Conservation (phyloP, 139 green algal species). For the Picocystis salinarum region DNA sequence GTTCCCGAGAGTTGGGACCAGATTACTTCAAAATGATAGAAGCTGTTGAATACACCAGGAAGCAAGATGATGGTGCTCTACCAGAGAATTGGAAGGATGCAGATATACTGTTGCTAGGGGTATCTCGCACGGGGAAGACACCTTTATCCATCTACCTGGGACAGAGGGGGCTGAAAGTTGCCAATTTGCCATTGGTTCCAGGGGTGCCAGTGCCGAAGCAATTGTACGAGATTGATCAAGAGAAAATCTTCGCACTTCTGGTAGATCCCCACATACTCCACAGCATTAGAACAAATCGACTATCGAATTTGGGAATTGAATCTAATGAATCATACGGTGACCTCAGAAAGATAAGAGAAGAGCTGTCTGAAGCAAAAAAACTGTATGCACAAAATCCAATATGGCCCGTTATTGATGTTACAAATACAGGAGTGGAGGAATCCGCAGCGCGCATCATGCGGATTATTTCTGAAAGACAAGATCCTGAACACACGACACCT, state of each 20-base stretch:
- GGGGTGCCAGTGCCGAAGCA: slow-evolving; percentile 20
- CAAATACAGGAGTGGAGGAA: slow-evolving; percentile 29
- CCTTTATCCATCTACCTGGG: slow-evolving; percentile 37
- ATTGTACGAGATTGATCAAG: slow-evolving; percentile 15
- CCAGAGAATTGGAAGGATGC: slow-evolving; percentile 22
- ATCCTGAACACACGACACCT: too few species aligned
- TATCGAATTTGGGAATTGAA: too few species aligned
- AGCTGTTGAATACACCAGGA: slow-evolving; percentile 35
- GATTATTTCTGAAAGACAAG: slow-evolving; percentile 21
- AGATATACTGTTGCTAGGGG: slow-evolving; percentile 30
- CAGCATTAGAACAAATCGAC: too few species aligned
- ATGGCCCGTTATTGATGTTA: slow-evolving; percentile 34
- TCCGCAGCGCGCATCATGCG: slow-evolving; percentile 26
- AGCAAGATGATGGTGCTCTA: slow-evolving; percentile 31
- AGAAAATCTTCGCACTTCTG: too few species aligned
- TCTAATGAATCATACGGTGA: too few species aligned
- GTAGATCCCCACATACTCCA: too few species aligned
- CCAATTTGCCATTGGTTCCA: slow-evolving; percentile 33
- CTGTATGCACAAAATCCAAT: slow-evolving; percentile 24
- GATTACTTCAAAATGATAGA: slow-evolving; percentile 42
- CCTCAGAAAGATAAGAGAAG: slow-evolving; percentile 18
- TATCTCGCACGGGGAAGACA: slow-evolving; percentile 30
- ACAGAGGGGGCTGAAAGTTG: slow-evolving; percentile 34
- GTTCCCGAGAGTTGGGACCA: neutral
- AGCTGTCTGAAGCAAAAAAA: slow-evolving; percentile 19